phyloP scores from a whole-genome alignment of 129 eudicot genomes.

The Chrysanthemum lavandulifolium region DNA sequence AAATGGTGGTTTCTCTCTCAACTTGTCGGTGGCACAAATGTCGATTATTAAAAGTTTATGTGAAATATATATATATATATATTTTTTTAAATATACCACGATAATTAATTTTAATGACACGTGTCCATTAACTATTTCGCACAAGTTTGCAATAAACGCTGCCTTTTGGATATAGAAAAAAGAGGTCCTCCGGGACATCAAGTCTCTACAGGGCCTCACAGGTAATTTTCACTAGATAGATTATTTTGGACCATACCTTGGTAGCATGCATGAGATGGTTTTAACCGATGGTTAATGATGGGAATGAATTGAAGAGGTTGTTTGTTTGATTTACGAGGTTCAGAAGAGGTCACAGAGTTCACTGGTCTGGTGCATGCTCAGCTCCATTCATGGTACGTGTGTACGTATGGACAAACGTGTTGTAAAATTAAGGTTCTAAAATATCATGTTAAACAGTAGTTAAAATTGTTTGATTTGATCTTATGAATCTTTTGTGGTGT shows the following conservation, averaged over 20 bases:
- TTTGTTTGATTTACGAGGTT: slow-evolving; percentile 41
- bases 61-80: too few species aligned
- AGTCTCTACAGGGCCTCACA: too few species aligned
- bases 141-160: too few species aligned
- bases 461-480: slow-evolving; percentile 32
- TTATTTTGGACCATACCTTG: slow-evolving; percentile 17
- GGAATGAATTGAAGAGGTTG: slow-evolving; percentile 4
- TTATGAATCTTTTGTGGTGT: slow-evolving; percentile 7
- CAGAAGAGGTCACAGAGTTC: slow-evolving; percentile 25
- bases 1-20: too few species aligned
- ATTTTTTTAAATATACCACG: too few species aligned
- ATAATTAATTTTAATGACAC: too few species aligned
- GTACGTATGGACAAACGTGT: slow-evolving; percentile 25
- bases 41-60: too few species aligned
- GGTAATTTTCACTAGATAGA: too few species aligned
- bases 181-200: too few species aligned
- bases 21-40: too few species aligned
- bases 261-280: neutral
- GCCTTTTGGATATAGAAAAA: too few species aligned
- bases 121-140: too few species aligned
- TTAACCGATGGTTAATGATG: slow-evolving; percentile 25
- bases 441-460: slow-evolving; percentile 28
- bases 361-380: slow-evolving; percentile 18
- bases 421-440: slow-evolving; percentile 27
- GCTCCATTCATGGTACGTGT: neutral